phyloP scores from a whole-genome alignment of 768 basidiomycete genomes.

The Rhodotorula diobovata region DNA sequence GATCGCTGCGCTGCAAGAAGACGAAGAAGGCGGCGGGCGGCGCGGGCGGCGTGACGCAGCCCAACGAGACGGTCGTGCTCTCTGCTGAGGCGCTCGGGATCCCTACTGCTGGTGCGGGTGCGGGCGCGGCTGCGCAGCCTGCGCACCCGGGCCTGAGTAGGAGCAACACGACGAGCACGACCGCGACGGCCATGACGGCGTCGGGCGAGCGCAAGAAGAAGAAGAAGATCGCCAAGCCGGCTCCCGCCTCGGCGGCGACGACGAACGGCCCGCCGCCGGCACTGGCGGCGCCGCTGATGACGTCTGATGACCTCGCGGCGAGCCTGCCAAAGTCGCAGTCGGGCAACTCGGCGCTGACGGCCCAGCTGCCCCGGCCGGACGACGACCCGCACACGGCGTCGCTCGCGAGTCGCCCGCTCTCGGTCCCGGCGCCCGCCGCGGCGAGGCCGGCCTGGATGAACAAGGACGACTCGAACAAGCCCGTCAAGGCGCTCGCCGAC shows the following conservation, averaged over 20 bases:
- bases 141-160: neutral
- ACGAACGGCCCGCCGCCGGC: neutral
- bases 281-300: neutral
- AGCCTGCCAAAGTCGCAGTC: slow-evolving; percentile 14
- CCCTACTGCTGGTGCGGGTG: neutral
- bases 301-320: slow-evolving; percentile 25
- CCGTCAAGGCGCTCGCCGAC: slow-evolving; percentile 11
- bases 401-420: neutral
- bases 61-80: slow-evolving; percentile 24
- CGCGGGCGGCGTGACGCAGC: slow-evolving; percentile 4
- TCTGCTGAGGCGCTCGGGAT: slow-evolving; percentile 34
- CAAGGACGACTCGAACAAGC: neutral
- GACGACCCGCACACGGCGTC: slow-evolving; percentile 14
- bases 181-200: slow-evolving; percentile 5
- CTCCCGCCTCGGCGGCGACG: neutral
- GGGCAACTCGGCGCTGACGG: slow-evolving; percentile 1
- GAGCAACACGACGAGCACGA: slow-evolving; percentile 12
- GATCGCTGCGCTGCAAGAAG: slow-evolving; percentile 25
- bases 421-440: neutral
- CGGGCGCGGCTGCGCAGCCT: neutral
- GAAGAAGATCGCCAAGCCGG: slow-evolving; percentile 26
- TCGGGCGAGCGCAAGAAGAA: slow-evolving; percentile 6
- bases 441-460: neutral
- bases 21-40: slow-evolving; percentile 8
- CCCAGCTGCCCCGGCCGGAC: slow-evolving; percentile 27